A percentile compares a stretch with the other conserved stretches of the same genome.
Evolutionary conservation across 2,329 filamentous ascomycete species (phyloP).

Genomic region (Aspergillus felis): DNA sequence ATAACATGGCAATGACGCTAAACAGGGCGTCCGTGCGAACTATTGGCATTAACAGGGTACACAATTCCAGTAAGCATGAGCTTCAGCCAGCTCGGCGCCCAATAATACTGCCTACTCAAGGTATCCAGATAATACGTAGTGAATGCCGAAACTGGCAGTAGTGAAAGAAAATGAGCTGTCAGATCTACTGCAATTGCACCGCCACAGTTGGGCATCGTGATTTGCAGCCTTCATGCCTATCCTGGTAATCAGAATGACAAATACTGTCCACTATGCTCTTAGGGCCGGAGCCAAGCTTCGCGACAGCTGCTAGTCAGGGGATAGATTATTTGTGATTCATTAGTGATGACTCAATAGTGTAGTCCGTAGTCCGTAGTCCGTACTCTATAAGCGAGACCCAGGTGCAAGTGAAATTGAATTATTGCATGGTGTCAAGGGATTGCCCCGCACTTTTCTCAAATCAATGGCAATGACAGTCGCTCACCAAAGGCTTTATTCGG

Average conservation of each 20-base stretch:
- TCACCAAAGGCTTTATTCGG: neutral
- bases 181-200: neutral
- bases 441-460: too few species aligned
- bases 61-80: too few species aligned
- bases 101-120: too few species aligned
- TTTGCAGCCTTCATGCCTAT: neutral
- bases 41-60: neutral
- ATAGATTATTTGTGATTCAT: neutral
- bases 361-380: too few species aligned
- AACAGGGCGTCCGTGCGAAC: neutral
- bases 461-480: too few species aligned
- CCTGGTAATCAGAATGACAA: neutral
- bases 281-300: neutral
- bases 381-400: too few species aligned
- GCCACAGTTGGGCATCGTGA: constrained; percentile 2
- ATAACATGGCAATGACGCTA: neutral
- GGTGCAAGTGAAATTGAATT: too few species aligned
- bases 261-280: neutral
- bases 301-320: neutral
- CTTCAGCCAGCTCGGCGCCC: too few species aligned
- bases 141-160: too few species aligned
- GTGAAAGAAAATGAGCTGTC: neutral
- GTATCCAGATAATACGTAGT: too few species aligned
- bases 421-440: too few species aligned
- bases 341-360: neutral